Conservation (phyloP, 2,329 filamentous ascomycete species). For the Arachnopeziza araneosa region DNA sequence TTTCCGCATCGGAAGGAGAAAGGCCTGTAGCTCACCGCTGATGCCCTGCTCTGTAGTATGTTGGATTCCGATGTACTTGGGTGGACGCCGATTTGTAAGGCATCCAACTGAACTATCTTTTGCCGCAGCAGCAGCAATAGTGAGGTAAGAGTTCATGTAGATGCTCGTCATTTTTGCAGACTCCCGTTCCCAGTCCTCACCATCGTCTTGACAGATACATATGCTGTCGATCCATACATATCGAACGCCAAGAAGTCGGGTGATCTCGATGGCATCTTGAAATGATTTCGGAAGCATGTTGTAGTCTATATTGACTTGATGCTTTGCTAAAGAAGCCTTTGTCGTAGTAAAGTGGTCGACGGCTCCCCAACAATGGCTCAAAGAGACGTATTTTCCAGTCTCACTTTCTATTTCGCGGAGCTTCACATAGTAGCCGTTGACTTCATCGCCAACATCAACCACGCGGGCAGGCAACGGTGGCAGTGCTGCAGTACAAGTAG, state of each 20-base stretch:
- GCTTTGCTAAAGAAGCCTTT: conserved; percentile 1
- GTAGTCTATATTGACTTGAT: conserved; percentile 7
- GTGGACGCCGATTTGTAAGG: not conserved
- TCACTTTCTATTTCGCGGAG: not conserved
- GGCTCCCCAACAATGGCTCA: not conserved
- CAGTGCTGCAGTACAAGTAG: not conserved
- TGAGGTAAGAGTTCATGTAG: conserved; percentile 2
- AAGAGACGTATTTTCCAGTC: not conserved
- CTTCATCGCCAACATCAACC: not conserved
- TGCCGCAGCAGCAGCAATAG: conserved; percentile 2
- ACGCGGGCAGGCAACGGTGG: not conserved
- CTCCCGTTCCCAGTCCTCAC: conserved; percentile 17
- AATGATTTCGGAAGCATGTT: conserved; percentile 20
- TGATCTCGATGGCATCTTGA: conserved; percentile 22
- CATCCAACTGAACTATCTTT: not conserved
- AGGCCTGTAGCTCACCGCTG: not conserved
- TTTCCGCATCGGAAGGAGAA: not conserved
- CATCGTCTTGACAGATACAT: conserved; percentile 2
- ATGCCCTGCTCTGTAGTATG: not conserved
- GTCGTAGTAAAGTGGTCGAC: conserved; percentile 6
- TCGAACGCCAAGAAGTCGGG: not conserved
- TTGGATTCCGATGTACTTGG: not conserved
- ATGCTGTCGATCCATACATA: conserved; percentile 2
- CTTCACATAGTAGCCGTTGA: not conserved
- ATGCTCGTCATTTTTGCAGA: conserved; percentile 1